Percentiles rank a stretch among this genome's conserved stretches.
phyloP scores from a whole-genome alignment of 495 filamentous ascomycete genomes.

The Podospora pseudoanserina region DNA sequence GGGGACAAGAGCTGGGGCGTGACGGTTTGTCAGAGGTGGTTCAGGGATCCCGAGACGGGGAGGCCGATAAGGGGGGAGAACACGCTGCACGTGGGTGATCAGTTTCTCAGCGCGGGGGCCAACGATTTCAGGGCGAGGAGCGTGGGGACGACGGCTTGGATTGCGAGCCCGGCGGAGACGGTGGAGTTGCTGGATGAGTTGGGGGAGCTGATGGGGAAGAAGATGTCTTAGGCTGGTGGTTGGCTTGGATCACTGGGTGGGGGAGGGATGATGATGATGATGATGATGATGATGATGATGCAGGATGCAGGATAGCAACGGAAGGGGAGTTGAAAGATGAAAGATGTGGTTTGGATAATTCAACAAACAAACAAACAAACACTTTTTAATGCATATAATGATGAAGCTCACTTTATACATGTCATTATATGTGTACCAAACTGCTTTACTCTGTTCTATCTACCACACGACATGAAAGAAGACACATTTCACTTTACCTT shows the following conservation, averaged over 20 bases:
- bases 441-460: too few species aligned
- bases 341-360: too few species aligned
- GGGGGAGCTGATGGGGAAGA: constrained; percentile 52
- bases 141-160: constrained; percentile 75
- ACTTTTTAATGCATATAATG: too few species aligned
- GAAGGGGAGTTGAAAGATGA: too few species aligned
- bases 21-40: constrained; percentile 85
- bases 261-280: background rate
- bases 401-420: too few species aligned
- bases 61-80: constrained; percentile 45
- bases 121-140: constrained; percentile 90
- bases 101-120: constrained; percentile 90
- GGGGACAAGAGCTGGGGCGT: constrained; percentile 98
- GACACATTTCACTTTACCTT: too few species aligned
- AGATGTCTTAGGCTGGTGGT: constrained; percentile 27
- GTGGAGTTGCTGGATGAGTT: constrained; percentile 84
- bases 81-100: constrained; percentile 87
- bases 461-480: too few species aligned
- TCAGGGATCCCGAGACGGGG: constrained; percentile 49
- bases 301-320: too few species aligned
- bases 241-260: background rate
- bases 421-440: too few species aligned
- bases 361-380: too few species aligned
- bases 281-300: too few species aligned
- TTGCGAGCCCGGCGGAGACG: constrained; percentile 87